Evolutionary conservation across 768 basidiomycete genomes (phyloP), one percentile per base, ranked within the genome.

Genomic region (Sutorius australiensis): DNA sequence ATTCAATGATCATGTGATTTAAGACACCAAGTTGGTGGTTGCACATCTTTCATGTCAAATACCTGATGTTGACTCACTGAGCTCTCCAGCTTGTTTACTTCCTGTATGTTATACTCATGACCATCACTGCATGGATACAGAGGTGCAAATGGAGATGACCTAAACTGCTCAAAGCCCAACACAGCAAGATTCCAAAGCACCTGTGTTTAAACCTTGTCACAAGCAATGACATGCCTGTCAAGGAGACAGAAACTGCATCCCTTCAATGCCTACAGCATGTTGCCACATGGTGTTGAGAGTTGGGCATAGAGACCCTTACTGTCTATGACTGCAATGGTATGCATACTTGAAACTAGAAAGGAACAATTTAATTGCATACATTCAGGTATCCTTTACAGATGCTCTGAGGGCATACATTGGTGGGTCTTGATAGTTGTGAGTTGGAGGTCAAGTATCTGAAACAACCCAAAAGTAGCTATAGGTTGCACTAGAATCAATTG

Each of bases 261-360:
- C 66, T 83, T 16, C 74, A 82, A 57, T 83, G 79, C 57, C 73
- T 86, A 10, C 67, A 78, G 46, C 73, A 73, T 42, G 76, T 77
- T 11, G 78, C 79, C 9, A 66, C 66, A 10, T 92, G 86, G 84
- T 90, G 86, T 70, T 77, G 75, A 49, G 66, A 59, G n/a, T 70
- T 73, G 31, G 87, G 87, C 12, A 81, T 92, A 45, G 69, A 73
- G 55, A 76, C 77, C 46, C 72, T 92, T 43, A 88, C 84, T 11
- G 75, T 88, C 4, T 92, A 89, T 57, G 90, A 92, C 63, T 75
- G 79, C 51, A 71, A 79, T 50, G 89, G 90, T 90, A 62, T 51
- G 81, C 65, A 17, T 32, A 14, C 46, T 42, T 50, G n/a, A 31
- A 45, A 34, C 11, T n/a, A 33, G 17, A 45, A 43, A 12, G 19